Evolutionary conservation across 73 alveolate genomes (phyloP).

Genomic region (Breviolum minutum): DNA sequence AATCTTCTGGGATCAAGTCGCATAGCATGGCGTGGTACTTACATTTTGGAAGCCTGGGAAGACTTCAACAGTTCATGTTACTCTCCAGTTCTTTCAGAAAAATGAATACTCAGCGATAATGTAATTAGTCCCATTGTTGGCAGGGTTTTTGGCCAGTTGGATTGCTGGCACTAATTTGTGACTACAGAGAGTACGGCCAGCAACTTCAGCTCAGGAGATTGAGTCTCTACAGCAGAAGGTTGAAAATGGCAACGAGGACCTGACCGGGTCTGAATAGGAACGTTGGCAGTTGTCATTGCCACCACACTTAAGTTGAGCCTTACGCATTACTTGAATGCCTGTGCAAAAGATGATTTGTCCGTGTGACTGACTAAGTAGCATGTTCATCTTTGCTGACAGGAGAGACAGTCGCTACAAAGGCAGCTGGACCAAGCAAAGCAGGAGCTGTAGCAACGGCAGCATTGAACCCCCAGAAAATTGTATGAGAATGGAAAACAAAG

Average conservation of each 20-base stretch:
- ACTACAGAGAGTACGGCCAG: too few species aligned
- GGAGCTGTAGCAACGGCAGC: not conserved
- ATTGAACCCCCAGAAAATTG: not conserved
- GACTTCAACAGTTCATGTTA: not conserved
- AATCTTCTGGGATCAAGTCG: conserved; percentile 19
- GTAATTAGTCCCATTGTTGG: too few species aligned
- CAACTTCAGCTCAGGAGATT: not conserved
- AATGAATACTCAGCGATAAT: too few species aligned
- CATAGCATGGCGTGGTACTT: not conserved
- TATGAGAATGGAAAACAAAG: not conserved
- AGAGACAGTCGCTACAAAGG: not conserved
- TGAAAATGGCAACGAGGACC: conserved; percentile 14
- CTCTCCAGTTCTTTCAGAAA: not conserved
- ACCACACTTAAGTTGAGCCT: not conserved
- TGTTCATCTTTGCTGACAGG: not conserved
- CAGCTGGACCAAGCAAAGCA: conserved; percentile 64
- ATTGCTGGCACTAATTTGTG: too few species aligned
- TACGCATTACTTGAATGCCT: not conserved
- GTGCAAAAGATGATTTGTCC: too few species aligned
- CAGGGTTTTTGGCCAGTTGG: not conserved
- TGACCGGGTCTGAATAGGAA: not conserved
- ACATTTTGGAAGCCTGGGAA: not conserved
- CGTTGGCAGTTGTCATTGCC: not conserved
- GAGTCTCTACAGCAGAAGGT: conserved; percentile 18
- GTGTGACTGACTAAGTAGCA: too few species aligned